A percentile compares a stretch with the other conserved stretches of the same genome.
These are phyloP conservation scores for Thelephora ganbajun DNA, from an alignment of 768 basidiomycete genomes.

Conservation along the genomic window DNA sequence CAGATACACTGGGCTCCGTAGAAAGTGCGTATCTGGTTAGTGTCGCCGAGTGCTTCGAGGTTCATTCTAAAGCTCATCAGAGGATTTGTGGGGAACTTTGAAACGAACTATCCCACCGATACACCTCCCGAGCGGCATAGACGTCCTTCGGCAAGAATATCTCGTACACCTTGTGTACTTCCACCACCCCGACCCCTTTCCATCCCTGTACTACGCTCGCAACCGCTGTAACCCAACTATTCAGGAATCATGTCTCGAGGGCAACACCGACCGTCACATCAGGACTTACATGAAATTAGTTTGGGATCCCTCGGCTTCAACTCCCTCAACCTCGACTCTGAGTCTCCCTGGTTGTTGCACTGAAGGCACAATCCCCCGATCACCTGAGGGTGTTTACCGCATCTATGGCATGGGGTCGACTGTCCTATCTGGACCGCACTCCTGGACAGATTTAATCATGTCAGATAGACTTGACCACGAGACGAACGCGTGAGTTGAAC, in stretches of 20 bases:
- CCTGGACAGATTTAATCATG: slow-evolving; percentile 17
- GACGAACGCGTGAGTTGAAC: background rate
- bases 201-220: slow-evolving; percentile 42
- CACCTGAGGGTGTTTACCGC: slow-evolving; percentile 31
- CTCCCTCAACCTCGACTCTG: slow-evolving; percentile 32
- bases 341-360: slow-evolving; percentile 32
- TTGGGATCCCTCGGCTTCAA: no score
- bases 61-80: slow-evolving; percentile 1
- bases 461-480: no score
- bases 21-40: slow-evolving; percentile 42
- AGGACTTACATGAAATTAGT: no score
- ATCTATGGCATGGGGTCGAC: slow-evolving; percentile 35
- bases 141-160: slow-evolving; percentile 21
- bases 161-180: slow-evolving; percentile 44
- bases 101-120: slow-evolving; percentile 23
- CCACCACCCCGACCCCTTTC: slow-evolving; percentile 24
- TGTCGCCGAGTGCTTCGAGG: slow-evolving; percentile 16
- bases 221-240: slow-evolving; percentile 18
- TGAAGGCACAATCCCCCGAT: slow-evolving; percentile 32
- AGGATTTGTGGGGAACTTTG: background rate
- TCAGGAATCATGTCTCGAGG: no score
- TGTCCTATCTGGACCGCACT: slow-evolving; percentile 36
- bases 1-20: slow-evolving; percentile 57
- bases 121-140: slow-evolving; percentile 28
- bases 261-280: no score